Conservation (phyloP, 495 filamentous ascomycete genomes). For the Neurospora sp. region DNA sequence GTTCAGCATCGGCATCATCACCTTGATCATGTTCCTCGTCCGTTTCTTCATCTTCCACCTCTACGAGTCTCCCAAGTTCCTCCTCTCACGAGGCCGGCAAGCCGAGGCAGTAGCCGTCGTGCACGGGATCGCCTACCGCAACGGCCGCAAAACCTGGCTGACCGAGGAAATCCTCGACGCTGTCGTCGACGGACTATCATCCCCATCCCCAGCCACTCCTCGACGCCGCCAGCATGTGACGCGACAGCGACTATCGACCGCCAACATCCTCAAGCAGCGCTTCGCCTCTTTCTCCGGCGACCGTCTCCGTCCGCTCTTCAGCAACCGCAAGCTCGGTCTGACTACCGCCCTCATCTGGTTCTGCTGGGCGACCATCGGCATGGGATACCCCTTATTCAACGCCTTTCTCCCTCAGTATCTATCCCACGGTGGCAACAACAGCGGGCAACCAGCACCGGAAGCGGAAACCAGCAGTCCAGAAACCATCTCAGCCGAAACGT, state of each 20-base stretch:
- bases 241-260: constrained; percentile 15
- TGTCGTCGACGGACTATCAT: constrained; percentile 26
- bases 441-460: constrained; percentile 7
- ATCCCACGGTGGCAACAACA: constrained; percentile 44
- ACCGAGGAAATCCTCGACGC: constrained; percentile 48
- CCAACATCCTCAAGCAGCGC: constrained; percentile 25
- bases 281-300: constrained; percentile 33
- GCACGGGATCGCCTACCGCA: constrained; percentile 62
- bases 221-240: neutral
- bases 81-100: constrained; percentile 66
- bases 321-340: constrained; percentile 34
- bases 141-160: constrained; percentile 55
- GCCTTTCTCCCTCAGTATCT: constrained; percentile 78
- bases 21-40: constrained; percentile 57
- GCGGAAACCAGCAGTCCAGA: neutral
- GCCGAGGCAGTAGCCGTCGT: constrained; percentile 65
- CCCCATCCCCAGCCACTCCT: constrained; percentile 12
- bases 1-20: constrained; percentile 61
- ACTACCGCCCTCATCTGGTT: constrained; percentile 48
- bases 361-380: constrained; percentile 44
- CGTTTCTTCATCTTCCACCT: constrained; percentile 76
- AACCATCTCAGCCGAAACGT: constrained; percentile 30
- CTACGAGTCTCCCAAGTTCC: constrained; percentile 74
- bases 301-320: constrained; percentile 38
- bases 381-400: constrained; percentile 71